Evolutionary conservation across 2,329 filamentous ascomycete species (phyloP).

Genomic region (Arthrobotrys pseudoclavata): DNA sequence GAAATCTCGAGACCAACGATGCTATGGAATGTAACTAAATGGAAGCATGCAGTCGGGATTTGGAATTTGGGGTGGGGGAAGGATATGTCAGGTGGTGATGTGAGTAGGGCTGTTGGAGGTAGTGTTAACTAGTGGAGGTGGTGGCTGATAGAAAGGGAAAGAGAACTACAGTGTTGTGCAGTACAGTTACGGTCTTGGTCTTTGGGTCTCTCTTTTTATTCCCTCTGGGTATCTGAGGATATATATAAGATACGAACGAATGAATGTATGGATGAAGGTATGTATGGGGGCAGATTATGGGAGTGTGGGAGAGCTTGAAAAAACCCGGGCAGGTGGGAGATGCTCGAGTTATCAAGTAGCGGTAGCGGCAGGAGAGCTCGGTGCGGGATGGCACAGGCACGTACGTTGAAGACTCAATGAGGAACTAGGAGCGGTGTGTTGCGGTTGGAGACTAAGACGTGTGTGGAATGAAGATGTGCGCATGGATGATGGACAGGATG

Average conservation of each 20-base stretch:
- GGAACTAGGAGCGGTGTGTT: conserved; percentile 20
- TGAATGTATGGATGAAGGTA: neutral
- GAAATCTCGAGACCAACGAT: conserved; percentile 41
- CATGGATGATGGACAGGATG: conserved; percentile 43
- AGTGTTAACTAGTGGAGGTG: conserved; percentile 15
- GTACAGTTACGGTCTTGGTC: conserved; percentile 31
- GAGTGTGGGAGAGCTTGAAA: neutral
- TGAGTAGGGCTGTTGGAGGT: conserved; percentile 5
- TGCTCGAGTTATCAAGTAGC: conserved; percentile 6
- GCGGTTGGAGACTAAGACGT: conserved; percentile 5
- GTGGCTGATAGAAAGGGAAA: conserved; percentile 21
- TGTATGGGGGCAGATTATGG: conserved; percentile 1
- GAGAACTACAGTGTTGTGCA: conserved; percentile 15
- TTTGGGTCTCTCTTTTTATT: neutral
- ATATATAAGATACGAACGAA: conserved; percentile 15
- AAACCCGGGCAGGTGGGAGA: conserved; percentile 13
- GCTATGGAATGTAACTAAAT: conserved; percentile 36
- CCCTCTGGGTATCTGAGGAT: conserved; percentile 2
- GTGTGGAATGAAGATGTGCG: conserved; percentile 41
- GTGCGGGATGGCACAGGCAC: conserved; percentile 18
- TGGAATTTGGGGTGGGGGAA: conserved; percentile 15
- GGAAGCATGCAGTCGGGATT: conserved; percentile 34
- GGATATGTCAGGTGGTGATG: conserved; percentile 23
- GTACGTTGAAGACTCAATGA: conserved; percentile 16
- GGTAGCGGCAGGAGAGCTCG: conserved; percentile 13